Evolutionary conservation across 345 rosid species (phyloP), one percentile per base, ranked within the genome.

Genomic region (Schrenkiella parvula): DNA sequence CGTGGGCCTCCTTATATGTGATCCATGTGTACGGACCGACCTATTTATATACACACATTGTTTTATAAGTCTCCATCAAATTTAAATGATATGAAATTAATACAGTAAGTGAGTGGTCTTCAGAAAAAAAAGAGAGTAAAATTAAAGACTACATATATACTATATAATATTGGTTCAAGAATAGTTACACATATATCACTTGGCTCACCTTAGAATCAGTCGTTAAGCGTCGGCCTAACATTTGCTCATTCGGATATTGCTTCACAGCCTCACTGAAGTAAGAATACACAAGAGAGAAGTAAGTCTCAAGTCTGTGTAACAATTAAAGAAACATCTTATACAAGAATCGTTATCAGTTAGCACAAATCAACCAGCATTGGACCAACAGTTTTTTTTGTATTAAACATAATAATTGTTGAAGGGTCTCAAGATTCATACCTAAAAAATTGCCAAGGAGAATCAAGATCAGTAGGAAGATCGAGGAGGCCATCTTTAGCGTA

Each of bases 361-460:
- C 67, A 39, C 0, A 57, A 25, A 23, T 13, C 5, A 12, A 8
- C 18, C 39, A 58, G 19, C 25, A 48, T 10, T 37, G 29, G 9
- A 32, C 47, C 10, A 41, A 72, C 21, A 18, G 18, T 10, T 19
- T 32, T 51, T 5, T 2, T 34, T 8, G 38, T n/a, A 7, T 9
- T 1, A 1, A 22, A 13, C 12, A 52, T 17, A 32, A 6, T 3
- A 19, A 10, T 44, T 12, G 47, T 52, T 52, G 5, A 37, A 57
- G 28, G 32, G 4, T 41, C 3, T 28, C 8, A 65, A 34, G 42
- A 56, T 58, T 46, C 54, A 32, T 59, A 88, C 99, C 93, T 83
- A 50, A 95, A 80, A 79, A 91, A 84, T 69, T 95, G 86, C 99
- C 99, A 95, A 5, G 99, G 99, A 75, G 96, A 89, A 15, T 87